phyloP scores from a whole-genome alignment of 2,329 filamentous ascomycete species.

The Paecilomyces sp. region DNA sequence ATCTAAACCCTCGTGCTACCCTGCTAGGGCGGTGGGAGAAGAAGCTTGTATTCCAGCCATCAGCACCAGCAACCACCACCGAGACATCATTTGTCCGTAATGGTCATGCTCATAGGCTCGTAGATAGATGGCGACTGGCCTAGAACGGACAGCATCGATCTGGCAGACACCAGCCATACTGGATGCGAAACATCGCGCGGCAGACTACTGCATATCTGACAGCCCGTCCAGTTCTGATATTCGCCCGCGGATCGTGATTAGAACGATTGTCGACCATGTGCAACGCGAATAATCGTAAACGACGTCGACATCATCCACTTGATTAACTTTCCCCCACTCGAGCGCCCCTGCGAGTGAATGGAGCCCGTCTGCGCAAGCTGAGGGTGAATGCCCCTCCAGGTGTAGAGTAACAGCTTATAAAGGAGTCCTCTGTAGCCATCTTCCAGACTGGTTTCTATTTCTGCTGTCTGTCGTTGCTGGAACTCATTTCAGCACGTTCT shows the following conservation, averaged over 20 bases:
- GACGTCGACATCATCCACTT: not conserved
- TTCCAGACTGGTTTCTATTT: not conserved
- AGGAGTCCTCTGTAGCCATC: not conserved
- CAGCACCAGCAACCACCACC: not conserved
- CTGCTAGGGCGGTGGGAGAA: not conserved
- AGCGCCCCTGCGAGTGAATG: not conserved
- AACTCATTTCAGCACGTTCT: not conserved
- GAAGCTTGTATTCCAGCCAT: not conserved
- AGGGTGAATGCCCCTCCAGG: not conserved
- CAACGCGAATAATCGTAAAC: not conserved
- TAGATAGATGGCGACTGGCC: not conserved
- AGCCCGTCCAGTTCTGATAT: not conserved
- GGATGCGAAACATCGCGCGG: not conserved
- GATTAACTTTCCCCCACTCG: not conserved
- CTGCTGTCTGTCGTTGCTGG: not conserved
- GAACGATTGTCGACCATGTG: not conserved
- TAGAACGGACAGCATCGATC: not conserved
- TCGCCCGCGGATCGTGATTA: not conserved
- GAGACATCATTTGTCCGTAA: not conserved
- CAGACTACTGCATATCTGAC: not conserved
- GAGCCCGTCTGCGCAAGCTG: not conserved
- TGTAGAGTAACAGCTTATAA: not conserved
- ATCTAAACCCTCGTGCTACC: not conserved
- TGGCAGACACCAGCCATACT: not conserved
- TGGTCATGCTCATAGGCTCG: not conserved